Percentiles rank a stretch among this genome's conserved stretches.
Evolutionary conservation across 176 grass and related monocot species (phyloP).

Genomic region (Zea luxurians): DNA sequence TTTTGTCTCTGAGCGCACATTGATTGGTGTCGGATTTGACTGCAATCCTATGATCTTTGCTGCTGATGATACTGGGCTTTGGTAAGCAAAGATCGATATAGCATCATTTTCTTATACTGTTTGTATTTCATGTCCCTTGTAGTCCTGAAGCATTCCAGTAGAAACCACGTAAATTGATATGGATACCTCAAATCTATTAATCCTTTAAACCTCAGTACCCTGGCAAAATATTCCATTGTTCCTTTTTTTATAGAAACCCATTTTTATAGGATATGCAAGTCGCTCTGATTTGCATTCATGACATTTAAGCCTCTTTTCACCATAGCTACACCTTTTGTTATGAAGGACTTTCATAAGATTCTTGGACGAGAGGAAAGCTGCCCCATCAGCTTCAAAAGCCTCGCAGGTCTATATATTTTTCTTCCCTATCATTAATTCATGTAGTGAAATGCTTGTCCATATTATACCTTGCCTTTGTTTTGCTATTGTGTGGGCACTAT

Average conservation of each 20-base stretch:
- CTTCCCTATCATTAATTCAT: background rate
- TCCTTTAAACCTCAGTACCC: background rate
- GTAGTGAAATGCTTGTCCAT: background rate
- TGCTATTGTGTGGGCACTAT: conserved; percentile 17
- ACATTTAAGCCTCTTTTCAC: conserved; percentile 19
- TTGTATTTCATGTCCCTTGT: conserved; percentile 7
- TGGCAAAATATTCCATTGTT: conserved; percentile 17
- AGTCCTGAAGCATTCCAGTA: conserved; percentile 9
- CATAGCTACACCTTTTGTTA: conserved; percentile 17
- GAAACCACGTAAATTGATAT: conserved; percentile 6
- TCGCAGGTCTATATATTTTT: conserved; percentile 57
- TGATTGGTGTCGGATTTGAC: conserved; percentile 96
- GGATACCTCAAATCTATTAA: background rate
- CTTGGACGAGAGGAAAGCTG: conserved; percentile 78
- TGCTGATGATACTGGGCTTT: conserved; percentile 89
- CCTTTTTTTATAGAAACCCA: background rate
- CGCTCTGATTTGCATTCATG: background rate
- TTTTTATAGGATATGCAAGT: conserved; percentile 1
- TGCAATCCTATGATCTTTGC: conserved; percentile 94
- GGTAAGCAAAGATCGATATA: conserved; percentile 56
- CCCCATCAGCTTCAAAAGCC: conserved; percentile 71
- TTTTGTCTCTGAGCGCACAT: conserved; percentile 83
- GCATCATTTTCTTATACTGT: background rate
- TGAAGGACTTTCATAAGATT: conserved; percentile 84
- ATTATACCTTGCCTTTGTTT: background rate